Base-by-base conservation (phyloP, 2,329 filamentous ascomycete species). In the Fusarium sp. region DNA sequence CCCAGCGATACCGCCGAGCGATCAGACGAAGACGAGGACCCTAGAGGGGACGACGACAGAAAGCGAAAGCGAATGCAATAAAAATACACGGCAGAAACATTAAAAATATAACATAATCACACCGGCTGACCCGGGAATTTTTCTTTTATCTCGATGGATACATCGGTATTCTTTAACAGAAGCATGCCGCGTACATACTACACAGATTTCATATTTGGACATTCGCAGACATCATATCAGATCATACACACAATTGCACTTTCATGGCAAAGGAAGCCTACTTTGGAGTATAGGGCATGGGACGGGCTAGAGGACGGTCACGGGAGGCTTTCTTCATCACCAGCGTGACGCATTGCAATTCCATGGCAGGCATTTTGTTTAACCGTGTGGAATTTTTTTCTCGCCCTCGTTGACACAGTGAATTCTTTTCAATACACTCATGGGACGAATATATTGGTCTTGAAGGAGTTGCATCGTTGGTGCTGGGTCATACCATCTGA, bases 11-110 rank as follows among this genome's bases (percentile, higher is more conserved):
- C 84, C 21, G 82, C 81, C 8, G 86, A 88, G 76, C 80, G 84
- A 39, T 84, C 85, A 8, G 84, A 87, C 28, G 86, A 88, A 59
- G 86, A 88, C 58, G 85, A 86, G 46, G 85, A 87, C 44, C 80
- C 80, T 1, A 79, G 86, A 31, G 86, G 84, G 23, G 86, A 89
- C 23, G 86, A 88, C 13, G 87, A 88, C 69, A 82, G 87, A 45
- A 91, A 91, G 77, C 83, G 89, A 60, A 90, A 90, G 78, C 83
- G 89, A 57, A 79, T 89, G 71, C 82, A 85, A 71, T 88, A 71
- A 88, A 88, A 59, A 77, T 89, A 69, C 81, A 85, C 69, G 86
- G 60, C 25, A 31, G 23, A 26, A 41, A 39, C 23, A 30, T 30
- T 12, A 51, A 58, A 58, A 34, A 41, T 21, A 19, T 19, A 19